phyloP scores from a whole-genome alignment of 1,284 basidiomycete genomes.

The Athelia psychrophila region DNA sequence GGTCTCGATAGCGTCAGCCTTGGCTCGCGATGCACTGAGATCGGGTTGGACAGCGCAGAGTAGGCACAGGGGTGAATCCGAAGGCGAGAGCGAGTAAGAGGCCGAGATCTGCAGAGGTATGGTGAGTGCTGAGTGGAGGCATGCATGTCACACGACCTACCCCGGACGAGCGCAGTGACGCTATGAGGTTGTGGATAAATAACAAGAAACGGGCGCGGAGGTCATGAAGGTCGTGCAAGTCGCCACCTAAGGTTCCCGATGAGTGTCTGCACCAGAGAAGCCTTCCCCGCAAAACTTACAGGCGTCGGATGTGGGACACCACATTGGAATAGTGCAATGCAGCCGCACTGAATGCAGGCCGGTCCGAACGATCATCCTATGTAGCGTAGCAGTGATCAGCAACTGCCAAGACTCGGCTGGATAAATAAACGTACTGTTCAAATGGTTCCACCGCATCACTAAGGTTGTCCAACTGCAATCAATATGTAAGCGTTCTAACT shows the following conservation, averaged over 20 bases:
- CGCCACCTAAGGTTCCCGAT: slow-evolving; percentile 40
- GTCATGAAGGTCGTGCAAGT: slow-evolving; percentile 67
- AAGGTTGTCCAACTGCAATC: slow-evolving; percentile 42
- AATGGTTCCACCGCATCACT: slow-evolving; percentile 56
- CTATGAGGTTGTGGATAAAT: slow-evolving; percentile 62
- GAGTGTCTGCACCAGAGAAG: slow-evolving; percentile 1
- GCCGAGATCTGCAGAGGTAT: slow-evolving; percentile 43
- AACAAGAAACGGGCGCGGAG: slow-evolving; percentile 59
- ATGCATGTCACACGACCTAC: slow-evolving; percentile 34
- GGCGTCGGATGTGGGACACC: slow-evolving; percentile 51
- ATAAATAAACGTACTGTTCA: slow-evolving; percentile 41
- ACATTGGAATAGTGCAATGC: slow-evolving; percentile 64
- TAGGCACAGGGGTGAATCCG: slow-evolving; percentile 55
- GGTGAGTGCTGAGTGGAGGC: background rate
- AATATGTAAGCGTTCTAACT: slow-evolving; percentile 4
- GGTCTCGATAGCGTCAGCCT: slow-evolving; percentile 39
- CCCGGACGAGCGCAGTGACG: slow-evolving; percentile 56
- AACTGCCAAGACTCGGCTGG: background rate
- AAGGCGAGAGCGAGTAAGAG: slow-evolving; percentile 60
- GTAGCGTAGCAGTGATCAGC: slow-evolving; percentile 21
- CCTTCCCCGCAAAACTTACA: slow-evolving; percentile 36
- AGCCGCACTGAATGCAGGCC: slow-evolving; percentile 40
- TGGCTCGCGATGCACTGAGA: slow-evolving; percentile 36
- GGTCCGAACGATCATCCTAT: slow-evolving; percentile 40
- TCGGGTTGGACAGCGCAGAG: slow-evolving; percentile 48